phyloP scores from a whole-genome alignment of 345 rosid species.

The Eucalyptus erythrocorys region DNA sequence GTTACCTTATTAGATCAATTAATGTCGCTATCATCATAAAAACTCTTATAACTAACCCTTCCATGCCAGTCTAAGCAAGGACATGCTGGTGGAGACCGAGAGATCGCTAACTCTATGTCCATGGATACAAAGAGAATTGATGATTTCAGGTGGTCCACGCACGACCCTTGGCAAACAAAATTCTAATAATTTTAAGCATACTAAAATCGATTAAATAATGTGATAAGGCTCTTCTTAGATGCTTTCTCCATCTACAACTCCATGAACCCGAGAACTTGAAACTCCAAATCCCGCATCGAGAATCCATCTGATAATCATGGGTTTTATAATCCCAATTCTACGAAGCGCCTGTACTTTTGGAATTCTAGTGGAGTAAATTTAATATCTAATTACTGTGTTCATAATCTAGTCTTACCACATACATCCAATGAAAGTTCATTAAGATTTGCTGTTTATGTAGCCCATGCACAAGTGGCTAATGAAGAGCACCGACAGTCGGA shows the following conservation, averaged over 20 bases:
- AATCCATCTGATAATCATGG: background rate
- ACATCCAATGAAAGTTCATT: background rate
- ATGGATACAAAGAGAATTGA: constrained; percentile 53
- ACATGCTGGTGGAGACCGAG: constrained; percentile 39
- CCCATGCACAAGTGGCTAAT: background rate
- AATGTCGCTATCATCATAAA: background rate
- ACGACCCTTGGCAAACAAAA: constrained; percentile 33
- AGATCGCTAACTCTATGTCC: constrained; percentile 37
- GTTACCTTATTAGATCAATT: too few relatives aligned
- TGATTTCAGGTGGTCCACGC: constrained; percentile 40
- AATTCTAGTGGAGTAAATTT: too few relatives aligned
- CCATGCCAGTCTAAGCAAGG: constrained; percentile 40
- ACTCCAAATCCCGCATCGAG: background rate
- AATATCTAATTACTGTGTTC: too few relatives aligned
- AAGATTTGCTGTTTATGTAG: background rate
- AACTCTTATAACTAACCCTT: constrained; percentile 11
- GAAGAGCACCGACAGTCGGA: background rate
- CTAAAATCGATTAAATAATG: background rate
- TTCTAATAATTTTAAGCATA: background rate
- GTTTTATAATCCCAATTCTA: background rate
- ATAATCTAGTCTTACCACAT: background rate
- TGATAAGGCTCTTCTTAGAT: background rate
- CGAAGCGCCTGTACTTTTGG: too few relatives aligned
- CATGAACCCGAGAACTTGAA: background rate
- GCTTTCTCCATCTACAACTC: background rate